A percentile compares a stretch with the other conserved stretches of the same genome.
Conservation (phyloP, 441 rosid genomes). For the Hypseocharis bilobata region DNA sequence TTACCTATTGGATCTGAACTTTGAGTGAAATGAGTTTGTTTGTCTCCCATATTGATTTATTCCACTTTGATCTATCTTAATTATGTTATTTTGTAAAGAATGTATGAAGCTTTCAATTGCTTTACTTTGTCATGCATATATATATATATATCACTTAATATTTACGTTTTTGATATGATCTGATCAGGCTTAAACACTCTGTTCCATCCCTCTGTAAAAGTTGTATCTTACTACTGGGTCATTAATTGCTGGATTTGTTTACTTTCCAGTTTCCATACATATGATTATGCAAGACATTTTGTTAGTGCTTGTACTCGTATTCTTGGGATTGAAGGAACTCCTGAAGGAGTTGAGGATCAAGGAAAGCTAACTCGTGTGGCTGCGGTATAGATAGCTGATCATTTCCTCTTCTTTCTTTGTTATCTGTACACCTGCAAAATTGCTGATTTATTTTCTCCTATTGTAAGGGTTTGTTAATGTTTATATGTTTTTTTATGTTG, state of each 20-base stretch:
- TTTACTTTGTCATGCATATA: too few species aligned
- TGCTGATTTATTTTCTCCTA: conserved; percentile 21
- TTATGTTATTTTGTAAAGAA: neutral
- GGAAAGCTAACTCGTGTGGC: conserved; percentile 94
- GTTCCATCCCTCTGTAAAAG: too few species aligned
- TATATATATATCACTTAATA: neutral
- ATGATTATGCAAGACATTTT: conserved; percentile 98
- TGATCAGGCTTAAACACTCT: too few species aligned
- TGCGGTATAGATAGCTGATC: conserved; percentile 47
- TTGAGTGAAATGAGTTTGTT: neutral
- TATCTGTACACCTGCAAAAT: conserved; percentile 12
- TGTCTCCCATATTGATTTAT: too few species aligned
- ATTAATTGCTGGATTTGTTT: neutral
- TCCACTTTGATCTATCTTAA: too few species aligned
- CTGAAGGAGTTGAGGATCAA: conserved; percentile 98
- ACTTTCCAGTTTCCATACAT: conserved; percentile 76
- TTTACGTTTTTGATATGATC: neutral
- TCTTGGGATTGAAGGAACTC: conserved; percentile 97
- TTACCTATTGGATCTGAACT: neutral
- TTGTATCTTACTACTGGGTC: neutral
- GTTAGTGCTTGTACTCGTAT: conserved; percentile 99
- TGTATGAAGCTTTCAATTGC: neutral
- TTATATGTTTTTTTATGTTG: neutral
- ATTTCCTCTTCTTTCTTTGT: conserved; percentile 10
- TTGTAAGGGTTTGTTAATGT: conserved; percentile 14